Evolutionary conservation across 192 early-diverging fungal species (phyloP).

Genomic region (Diversispora eburnea): DNA sequence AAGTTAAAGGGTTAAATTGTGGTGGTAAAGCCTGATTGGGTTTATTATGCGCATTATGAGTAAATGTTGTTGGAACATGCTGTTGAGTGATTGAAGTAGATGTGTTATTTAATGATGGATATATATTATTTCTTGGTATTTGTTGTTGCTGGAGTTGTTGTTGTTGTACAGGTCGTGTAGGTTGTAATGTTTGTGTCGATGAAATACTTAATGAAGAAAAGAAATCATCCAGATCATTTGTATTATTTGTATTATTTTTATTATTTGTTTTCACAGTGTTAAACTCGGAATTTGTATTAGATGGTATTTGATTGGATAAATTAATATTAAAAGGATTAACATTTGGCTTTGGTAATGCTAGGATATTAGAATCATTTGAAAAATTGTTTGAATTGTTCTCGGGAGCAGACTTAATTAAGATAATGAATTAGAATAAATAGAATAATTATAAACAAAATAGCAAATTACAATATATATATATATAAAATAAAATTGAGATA

Average conservation of each 20-base stretch:
- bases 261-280: neutral
- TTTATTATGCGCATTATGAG: too few relatives aligned
- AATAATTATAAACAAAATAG: neutral
- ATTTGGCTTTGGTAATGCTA: neutral
- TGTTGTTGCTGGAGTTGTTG: too few relatives aligned
- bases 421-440: neutral
- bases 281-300: neutral
- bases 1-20: too few relatives aligned
- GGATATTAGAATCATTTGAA: neutral
- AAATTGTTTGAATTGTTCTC: neutral
- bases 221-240: neutral
- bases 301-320: neutral
- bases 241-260: neutral
- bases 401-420: neutral
- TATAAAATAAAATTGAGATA: neutral
- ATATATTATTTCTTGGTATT: too few relatives aligned
- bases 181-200: too few relatives aligned
- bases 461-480: neutral
- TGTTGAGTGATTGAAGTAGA: too few relatives aligned
- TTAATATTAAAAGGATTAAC: neutral
- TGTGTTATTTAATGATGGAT: too few relatives aligned
- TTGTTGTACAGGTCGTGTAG: neutral
- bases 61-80: too few relatives aligned
- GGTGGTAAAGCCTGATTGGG: too few relatives aligned
- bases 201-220: too few relatives aligned